phyloP scores from a whole-genome alignment of 1,284 basidiomycete genomes.

The Heterobasidion irregulare region DNA sequence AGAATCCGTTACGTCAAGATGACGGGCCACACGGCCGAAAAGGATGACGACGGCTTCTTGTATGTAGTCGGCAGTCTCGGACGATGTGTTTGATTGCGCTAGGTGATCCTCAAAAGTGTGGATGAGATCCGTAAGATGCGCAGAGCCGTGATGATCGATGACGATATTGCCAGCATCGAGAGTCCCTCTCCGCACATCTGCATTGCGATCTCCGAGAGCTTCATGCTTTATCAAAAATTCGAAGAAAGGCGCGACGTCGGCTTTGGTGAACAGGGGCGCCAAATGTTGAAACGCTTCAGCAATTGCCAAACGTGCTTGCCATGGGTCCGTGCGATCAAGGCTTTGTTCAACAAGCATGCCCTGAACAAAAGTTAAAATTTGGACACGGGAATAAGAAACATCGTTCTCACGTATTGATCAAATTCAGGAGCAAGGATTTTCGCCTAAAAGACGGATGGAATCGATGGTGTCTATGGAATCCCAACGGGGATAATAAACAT shows the following conservation, averaged over 20 bases:
- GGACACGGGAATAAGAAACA: not conserved
- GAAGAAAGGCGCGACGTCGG: conserved; percentile 77
- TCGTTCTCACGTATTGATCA: conserved; percentile 69
- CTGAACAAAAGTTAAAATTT: conserved; percentile 27
- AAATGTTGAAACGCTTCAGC: conserved; percentile 66
- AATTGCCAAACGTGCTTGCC: conserved; percentile 77
- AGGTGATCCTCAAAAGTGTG: conserved; percentile 82
- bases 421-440: conserved; percentile 86
- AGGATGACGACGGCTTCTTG: conserved; percentile 95
- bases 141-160: conserved; percentile 80
- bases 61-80: conserved; percentile 78
- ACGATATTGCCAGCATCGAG: conserved; percentile 77
- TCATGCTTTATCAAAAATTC: conserved; percentile 80
- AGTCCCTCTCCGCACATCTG: conserved; percentile 84
- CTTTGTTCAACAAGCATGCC: conserved; percentile 93
- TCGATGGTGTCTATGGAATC: too few relatives aligned
- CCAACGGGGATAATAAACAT: too few relatives aligned
- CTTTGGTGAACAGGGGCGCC: conserved; percentile 59
- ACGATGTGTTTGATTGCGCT: conserved; percentile 48
- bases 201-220: conserved; percentile 81
- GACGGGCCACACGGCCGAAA: conserved; percentile 88
- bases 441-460: conserved; percentile 31
- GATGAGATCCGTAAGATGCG: conserved; percentile 72
- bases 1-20: conserved; percentile 71
- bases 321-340: conserved; percentile 89